Evolutionary conservation across 208 protist species (phyloP).

Genomic region (Trichomonas tenax): DNA sequence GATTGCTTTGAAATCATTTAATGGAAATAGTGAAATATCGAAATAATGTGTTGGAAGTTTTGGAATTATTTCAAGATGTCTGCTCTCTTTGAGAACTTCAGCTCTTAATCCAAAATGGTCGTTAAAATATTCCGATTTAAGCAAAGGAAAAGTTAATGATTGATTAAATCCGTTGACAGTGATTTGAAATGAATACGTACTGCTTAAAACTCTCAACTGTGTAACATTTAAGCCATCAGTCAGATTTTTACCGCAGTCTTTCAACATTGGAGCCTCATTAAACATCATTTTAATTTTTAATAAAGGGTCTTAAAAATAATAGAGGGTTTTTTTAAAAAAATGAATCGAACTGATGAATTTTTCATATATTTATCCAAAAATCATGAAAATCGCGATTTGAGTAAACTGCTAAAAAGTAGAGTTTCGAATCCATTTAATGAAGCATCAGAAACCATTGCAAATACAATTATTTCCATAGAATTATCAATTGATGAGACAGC

Average conservation of each 20-base stretch:
- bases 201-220: neutral
- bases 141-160: neutral
- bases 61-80: neutral
- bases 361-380: neutral
- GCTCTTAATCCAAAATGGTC: neutral
- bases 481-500: neutral
- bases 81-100: neutral
- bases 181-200: neutral
- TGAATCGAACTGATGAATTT: neutral
- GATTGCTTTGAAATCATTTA: neutral
- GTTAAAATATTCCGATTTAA: neutral
- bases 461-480: neutral
- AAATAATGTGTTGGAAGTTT: neutral
- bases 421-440: neutral
- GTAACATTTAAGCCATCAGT: neutral
- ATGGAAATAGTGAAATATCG: neutral
- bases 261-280: neutral
- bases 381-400: neutral
- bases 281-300: too few relatives aligned
- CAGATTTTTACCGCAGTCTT: neutral
- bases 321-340: too few relatives aligned
- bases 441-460: neutral
- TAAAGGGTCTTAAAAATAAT: too few relatives aligned
- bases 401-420: neutral
- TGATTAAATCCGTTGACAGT: neutral